Percentiles rank a stretch among this genome's conserved stretches.
Conservation (phyloP, 164 flowering plant species). For the Protea cynaroides region DNA sequence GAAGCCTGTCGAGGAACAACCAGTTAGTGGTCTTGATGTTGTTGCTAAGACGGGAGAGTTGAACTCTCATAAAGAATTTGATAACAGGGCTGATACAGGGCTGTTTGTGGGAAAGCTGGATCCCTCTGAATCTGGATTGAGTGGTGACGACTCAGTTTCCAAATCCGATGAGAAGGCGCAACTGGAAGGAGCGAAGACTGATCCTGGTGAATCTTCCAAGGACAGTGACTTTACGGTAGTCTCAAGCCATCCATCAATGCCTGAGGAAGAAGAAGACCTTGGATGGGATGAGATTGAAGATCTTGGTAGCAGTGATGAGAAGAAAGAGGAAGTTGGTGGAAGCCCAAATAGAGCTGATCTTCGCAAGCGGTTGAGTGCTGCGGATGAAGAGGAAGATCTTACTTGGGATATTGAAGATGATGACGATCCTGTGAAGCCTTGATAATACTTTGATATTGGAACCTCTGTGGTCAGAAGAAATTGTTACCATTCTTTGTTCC, state of each 20-base stretch:
- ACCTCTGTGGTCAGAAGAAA: background rate
- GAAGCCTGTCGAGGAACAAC: constrained; percentile 8
- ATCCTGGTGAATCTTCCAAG: constrained; percentile 35
- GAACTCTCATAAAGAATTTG: background rate
- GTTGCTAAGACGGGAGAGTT: constrained; percentile 5
- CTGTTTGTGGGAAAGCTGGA: background rate
- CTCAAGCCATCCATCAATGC: constrained; percentile 43
- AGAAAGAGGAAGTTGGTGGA: constrained; percentile 23
- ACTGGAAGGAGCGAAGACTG: constrained; percentile 35
- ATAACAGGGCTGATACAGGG: constrained; percentile 7
- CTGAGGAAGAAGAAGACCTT: constrained; percentile 62
- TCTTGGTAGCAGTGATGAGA: constrained; percentile 55
- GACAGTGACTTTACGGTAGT: constrained; percentile 56
- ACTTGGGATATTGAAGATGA: constrained; percentile 92
- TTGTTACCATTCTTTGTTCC: background rate
- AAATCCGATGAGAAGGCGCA: constrained; percentile 22
- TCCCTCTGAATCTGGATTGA: constrained; percentile 3
- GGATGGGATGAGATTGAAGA: constrained; percentile 97
- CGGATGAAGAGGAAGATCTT: constrained; percentile 58
- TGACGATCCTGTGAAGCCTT: constrained; percentile 49
- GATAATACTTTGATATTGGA: constrained; percentile 14
- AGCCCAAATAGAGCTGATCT: constrained; percentile 42
- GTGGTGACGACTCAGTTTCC: constrained; percentile 12
- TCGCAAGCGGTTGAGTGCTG: constrained; percentile 53
- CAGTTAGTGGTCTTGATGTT: constrained; percentile 2